Evolutionary conservation across 139 green algal genomes (phyloP).

Genomic region (Diplosphaera chodatii): DNA sequence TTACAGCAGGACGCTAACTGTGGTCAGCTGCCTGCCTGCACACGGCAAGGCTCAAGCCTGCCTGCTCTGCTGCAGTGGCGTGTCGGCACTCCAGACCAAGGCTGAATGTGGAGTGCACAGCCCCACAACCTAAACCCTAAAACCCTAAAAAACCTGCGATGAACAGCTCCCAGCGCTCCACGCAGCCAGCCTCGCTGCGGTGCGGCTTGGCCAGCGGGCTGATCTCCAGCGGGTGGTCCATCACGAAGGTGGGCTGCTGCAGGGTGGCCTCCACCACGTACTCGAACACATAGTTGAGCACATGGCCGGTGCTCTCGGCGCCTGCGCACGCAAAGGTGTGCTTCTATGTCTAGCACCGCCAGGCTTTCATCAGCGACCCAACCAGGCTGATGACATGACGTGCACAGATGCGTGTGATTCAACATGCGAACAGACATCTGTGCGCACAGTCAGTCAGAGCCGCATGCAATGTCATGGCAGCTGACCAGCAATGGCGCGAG

Average conservation of each 20-base stretch:
- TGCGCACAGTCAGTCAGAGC: slow-evolving; percentile 17
- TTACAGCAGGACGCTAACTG: no score
- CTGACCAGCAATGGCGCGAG: slow-evolving; percentile 7
- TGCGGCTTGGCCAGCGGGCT: slow-evolving; percentile 94
- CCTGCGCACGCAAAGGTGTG: not conserved
- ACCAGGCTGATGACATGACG: not conserved
- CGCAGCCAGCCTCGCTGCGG: slow-evolving; percentile 64
- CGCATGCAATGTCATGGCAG: no score
- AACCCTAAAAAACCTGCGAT: slow-evolving; percentile 52
- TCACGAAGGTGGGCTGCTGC: slow-evolving; percentile 95
- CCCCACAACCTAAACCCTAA: no score
- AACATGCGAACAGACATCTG: slow-evolving; percentile 62
- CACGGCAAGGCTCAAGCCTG: no score
- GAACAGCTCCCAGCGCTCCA: slow-evolving; percentile 98
- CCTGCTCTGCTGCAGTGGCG: no score
- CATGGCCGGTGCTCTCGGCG: not conserved
- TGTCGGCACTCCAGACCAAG: no score
- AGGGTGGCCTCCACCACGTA: slow-evolving; percentile 71
- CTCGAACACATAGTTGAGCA: slow-evolving; percentile 93
- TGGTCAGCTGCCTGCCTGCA: no score
- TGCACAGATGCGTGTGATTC: slow-evolving; percentile 61
- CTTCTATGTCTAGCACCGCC: not conserved
- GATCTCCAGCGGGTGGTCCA: slow-evolving; percentile 91
- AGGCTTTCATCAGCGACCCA: no score
- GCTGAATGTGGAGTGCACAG: no score